Conservation (phyloP, 805 yeast genomes). For the Candida tammaniensis region DNA sequence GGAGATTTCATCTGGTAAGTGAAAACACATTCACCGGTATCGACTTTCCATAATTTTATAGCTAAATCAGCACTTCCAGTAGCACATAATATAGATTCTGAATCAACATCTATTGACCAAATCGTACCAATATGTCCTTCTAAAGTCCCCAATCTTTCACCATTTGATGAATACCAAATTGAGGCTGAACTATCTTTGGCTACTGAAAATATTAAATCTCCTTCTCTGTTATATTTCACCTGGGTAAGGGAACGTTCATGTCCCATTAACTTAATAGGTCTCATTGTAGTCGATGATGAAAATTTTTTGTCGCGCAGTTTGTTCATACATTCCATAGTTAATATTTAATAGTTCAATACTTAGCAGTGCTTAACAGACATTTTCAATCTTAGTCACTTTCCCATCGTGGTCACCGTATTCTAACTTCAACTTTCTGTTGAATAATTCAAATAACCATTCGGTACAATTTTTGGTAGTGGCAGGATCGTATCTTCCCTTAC, state of each 20-base stretch:
- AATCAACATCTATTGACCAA: constrained; percentile 88
- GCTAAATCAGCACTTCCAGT: constrained; percentile 92
- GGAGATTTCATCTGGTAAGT: constrained; percentile 79
- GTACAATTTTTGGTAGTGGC: constrained; percentile 67
- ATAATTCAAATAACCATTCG: constrained; percentile 67
- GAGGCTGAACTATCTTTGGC: constrained; percentile 89
- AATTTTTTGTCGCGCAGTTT: constrained; percentile 9
- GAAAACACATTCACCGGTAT: constrained; percentile 71
- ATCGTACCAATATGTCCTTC: constrained; percentile 85
- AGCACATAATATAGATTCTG: constrained; percentile 61
- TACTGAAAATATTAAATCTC: constrained; percentile 87
- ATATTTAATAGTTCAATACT: background rate
- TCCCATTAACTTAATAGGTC: constrained; percentile 71
- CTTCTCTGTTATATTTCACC: constrained; percentile 92
- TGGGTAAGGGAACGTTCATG: constrained; percentile 98
- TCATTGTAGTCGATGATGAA: constrained; percentile 24
- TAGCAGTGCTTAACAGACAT: constrained; percentile 50
- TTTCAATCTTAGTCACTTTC: constrained; percentile 48
- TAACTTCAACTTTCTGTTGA: constrained; percentile 62
- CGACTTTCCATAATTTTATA: constrained; percentile 79
- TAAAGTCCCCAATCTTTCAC: constrained; percentile 94
- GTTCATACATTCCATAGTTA: background rate
- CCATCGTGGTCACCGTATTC: constrained; percentile 67
- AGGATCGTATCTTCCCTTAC: constrained; percentile 82
- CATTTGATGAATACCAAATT: constrained; percentile 92